Percentiles rank a stretch among this genome's conserved stretches.
Evolutionary conservation across 2,329 filamentous ascomycete species (phyloP).

Genomic region (Blumeriella jaapii): DNA sequence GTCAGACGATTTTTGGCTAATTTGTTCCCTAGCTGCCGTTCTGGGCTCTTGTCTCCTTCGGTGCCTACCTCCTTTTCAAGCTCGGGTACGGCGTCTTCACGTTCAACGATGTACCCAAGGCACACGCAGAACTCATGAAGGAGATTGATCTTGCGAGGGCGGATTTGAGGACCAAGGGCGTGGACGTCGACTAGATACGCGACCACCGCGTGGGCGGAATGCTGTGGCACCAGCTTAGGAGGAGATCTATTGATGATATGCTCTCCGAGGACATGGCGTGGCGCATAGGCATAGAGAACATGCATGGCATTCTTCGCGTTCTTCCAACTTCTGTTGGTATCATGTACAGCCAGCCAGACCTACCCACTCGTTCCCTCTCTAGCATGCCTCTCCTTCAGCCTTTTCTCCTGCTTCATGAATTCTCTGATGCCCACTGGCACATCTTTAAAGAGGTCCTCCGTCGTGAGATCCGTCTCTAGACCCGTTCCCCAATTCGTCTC

Average conservation of each 20-base stretch:
- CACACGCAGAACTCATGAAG: slow-evolving; percentile 76
- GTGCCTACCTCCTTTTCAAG: slow-evolving; percentile 81
- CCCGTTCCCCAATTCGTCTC: slow-evolving; percentile 51
- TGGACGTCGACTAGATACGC: slow-evolving; percentile 37
- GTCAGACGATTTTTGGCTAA: slow-evolving; percentile 2
- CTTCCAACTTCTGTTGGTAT: slow-evolving; percentile 3
- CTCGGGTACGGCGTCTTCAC: slow-evolving; percentile 88
- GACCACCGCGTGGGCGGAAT: background rate
- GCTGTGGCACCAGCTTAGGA: background rate
- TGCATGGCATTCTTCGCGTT: background rate
- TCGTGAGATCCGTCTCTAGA: slow-evolving; percentile 37
- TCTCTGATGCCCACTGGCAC: slow-evolving; percentile 89
- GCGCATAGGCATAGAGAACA: background rate
- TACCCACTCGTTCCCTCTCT: slow-evolving; percentile 33
- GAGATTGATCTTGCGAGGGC: slow-evolving; percentile 70
- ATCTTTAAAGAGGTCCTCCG: slow-evolving; percentile 61
- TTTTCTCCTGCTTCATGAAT: slow-evolving; percentile 97
- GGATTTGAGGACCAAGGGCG: slow-evolving; percentile 63
- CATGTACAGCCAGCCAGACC: background rate
- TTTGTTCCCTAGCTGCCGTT: slow-evolving; percentile 60
- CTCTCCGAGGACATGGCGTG: background rate
- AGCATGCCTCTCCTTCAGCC: slow-evolving; percentile 62
- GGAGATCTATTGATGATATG: background rate
- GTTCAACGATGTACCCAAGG: slow-evolving; percentile 91
- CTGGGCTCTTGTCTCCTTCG: slow-evolving; percentile 84